These are phyloP conservation scores for Solanum sparsipilum DNA, from an alignment of 257 asterid genomes.

Conservation along the genomic window DNA sequence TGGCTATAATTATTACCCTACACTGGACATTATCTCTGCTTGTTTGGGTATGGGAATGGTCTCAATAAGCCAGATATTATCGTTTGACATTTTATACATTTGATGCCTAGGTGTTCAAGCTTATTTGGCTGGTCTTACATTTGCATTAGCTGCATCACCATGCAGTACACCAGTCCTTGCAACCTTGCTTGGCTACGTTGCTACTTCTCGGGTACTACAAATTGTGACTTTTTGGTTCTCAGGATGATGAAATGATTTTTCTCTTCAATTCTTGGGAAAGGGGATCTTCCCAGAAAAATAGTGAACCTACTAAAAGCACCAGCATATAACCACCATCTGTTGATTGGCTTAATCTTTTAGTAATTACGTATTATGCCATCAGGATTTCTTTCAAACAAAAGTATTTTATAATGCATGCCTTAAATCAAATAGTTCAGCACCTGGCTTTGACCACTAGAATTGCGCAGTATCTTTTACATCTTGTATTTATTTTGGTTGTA, in stretches of 20 bases:
- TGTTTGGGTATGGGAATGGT: neutral
- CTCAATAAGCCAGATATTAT: neutral
- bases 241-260: neutral
- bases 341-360: neutral
- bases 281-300: neutral
- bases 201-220: slow-evolving; percentile 65
- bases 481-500: neutral
- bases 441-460: neutral
- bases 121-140: slow-evolving; percentile 91
- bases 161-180: slow-evolving; percentile 94
- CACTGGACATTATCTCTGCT: neutral
- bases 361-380: neutral
- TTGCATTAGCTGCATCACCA: slow-evolving; percentile 98
- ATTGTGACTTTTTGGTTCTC: neutral
- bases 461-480: neutral
- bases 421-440: neutral
- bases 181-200: slow-evolving; percentile 85
- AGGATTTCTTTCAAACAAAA: neutral
- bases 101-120: slow-evolving; percentile 73
- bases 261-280: neutral
- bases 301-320: neutral
- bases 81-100: neutral
- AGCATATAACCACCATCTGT: neutral
- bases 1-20: neutral
- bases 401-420: neutral